Evolutionary conservation across 164 flowering plant genomes (phyloP), one percentile per base, ranked within the genome.

Genomic region (Stephania cephalantha): DNA sequence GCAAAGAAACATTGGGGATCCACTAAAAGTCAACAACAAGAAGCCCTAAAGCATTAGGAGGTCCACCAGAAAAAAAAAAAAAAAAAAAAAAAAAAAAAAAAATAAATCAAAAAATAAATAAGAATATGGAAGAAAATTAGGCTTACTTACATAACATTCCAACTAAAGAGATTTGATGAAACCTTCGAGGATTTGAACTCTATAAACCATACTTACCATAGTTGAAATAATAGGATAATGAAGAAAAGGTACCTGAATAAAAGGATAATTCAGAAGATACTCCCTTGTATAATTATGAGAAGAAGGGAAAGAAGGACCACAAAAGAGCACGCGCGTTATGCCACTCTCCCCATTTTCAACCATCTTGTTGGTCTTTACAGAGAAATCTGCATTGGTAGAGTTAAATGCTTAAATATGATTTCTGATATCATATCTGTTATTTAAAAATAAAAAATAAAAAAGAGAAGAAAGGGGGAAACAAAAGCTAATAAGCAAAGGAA

Each of bases 271-370:
- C 63, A 76, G 81, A 83, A 94, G 70, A 84, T 94, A 90, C 44
- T 89, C 94, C 80, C 73, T 87, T 6, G 98, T 94, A 79, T 88
- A 94, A 31, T 71, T 78, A 22, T 90, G 88, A 22, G 94, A 88
- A 81, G 90, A 89, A 68, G 94, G 86, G 74, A 88, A 94, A 71
- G 87, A 74, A 31, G 87, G 87, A 46, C 97, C 98, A 75, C 97
- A 94, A 72, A 94, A 90, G 42, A 91, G 89, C 77, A 94, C 87
- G 42, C 90, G 90, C 1, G 89, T 94, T 53, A 87, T 73, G 68
- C n/a, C 9, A 30, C 8, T 70, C 55, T 74, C 58, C 74, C 70
- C 48, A 52, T 76, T 79, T 18, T 74, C 81, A 58, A 30, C 79
- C 81, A 78, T 81, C 68, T 67, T 71, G 64, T 76, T 67, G 20